Evolutionary conservation across 1,284 basidiomycete genomes (phyloP).

Genomic region (Phenoliferia sp.): DNA sequence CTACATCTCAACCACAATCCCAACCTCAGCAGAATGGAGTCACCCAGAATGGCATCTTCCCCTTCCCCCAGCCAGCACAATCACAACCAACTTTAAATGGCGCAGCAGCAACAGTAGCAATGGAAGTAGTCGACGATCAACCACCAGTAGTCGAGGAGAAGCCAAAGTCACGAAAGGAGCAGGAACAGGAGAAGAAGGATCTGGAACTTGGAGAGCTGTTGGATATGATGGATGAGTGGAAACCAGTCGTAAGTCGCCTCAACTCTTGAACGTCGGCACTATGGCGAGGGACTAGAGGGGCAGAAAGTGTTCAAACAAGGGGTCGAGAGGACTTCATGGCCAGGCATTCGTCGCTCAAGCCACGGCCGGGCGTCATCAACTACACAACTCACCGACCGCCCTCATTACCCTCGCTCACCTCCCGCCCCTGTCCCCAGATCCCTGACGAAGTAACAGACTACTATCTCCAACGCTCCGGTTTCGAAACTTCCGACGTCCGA

Average conservation of each 20-base stretch:
- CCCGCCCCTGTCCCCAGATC: conserved; percentile 56
- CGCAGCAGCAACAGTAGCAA: background rate
- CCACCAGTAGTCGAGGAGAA: background rate
- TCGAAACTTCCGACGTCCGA: conserved; percentile 89
- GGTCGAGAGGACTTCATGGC: background rate
- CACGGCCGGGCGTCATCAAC: background rate
- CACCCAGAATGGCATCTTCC: background rate
- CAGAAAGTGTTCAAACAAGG: background rate
- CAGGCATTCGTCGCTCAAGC: background rate
- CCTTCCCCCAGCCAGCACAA: background rate
- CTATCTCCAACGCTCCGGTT: conserved; percentile 92
- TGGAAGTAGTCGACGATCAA: background rate
- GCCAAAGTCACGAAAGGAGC: conserved; percentile 43
- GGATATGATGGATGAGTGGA: conserved; percentile 92
- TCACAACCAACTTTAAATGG: too few relatives aligned
- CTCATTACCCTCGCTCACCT: too few relatives aligned
- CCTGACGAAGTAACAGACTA: conserved; percentile 98
- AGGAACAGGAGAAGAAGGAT: conserved; percentile 75
- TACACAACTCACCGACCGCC: too few relatives aligned
- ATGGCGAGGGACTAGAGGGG: background rate
- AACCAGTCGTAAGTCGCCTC: conserved; percentile 70
- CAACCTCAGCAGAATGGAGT: background rate
- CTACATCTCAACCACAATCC: background rate
- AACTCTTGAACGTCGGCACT: background rate
- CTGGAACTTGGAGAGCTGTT: conserved; percentile 76